Percentiles rank a stretch among this genome's conserved stretches.
phyloP scores from a whole-genome alignment of 306 rosid genomes.

The Astragalus glycyphyllos region DNA sequence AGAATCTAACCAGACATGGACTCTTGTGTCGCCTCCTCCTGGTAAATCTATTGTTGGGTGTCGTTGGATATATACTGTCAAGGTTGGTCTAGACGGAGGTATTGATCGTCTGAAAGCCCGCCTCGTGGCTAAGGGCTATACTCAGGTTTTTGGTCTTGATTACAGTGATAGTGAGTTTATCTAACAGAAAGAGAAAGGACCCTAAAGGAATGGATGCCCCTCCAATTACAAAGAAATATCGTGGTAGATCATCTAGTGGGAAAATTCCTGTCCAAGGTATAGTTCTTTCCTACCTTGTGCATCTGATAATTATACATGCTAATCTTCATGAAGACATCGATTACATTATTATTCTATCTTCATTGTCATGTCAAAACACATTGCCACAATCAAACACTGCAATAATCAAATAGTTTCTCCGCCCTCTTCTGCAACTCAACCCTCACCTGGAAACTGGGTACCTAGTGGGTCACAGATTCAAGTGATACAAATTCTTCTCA shows the following conservation, averaged over 20 bases:
- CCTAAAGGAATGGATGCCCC: conserved; percentile 43
- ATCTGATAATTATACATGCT: conserved; percentile 9
- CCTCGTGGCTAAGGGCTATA: too few species aligned
- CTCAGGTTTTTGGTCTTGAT: too few species aligned
- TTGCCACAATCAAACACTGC: conserved; percentile 44
- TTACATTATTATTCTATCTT: background rate
- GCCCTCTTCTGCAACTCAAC: conserved; percentile 46
- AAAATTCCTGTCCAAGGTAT: conserved; percentile 54
- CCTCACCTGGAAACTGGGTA: conserved; percentile 44
- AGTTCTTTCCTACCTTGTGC: conserved; percentile 1
- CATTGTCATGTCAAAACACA: conserved; percentile 48
- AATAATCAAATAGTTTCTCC: conserved; percentile 48
- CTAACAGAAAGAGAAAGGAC: conserved; percentile 62
- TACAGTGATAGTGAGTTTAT: conserved; percentile 33
- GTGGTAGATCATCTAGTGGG: conserved; percentile 45
- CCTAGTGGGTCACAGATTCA: conserved; percentile 49
- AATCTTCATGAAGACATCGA: background rate
- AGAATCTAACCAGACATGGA: too few species aligned
- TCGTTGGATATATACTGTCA: too few species aligned
- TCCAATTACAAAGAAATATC: conserved; percentile 60
- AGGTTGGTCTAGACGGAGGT: too few species aligned
- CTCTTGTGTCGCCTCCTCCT: too few species aligned
- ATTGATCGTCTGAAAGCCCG: too few species aligned
- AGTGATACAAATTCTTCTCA: conserved; percentile 65
- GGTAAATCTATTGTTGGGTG: too few species aligned